A percentile compares a stretch with the other conserved stretches of the same genome.
Conservation (phyloP, 768 basidiomycete species). For the Grammothele lineata region DNA sequence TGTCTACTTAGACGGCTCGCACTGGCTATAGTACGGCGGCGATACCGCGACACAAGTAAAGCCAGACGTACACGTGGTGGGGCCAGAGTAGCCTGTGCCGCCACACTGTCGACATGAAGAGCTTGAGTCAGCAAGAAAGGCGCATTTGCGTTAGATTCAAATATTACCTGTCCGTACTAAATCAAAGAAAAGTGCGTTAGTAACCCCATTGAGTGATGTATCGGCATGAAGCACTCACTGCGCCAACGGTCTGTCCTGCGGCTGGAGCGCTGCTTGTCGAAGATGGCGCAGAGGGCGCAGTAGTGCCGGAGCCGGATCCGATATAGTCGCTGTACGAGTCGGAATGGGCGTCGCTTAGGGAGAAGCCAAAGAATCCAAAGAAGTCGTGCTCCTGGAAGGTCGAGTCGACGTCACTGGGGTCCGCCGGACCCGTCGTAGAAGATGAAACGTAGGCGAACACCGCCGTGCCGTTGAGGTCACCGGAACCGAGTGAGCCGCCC, state of each 20-base stretch:
- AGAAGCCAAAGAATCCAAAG: conserved; percentile 26
- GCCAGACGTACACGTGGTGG: conserved; percentile 18
- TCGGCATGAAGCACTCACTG: neutral
- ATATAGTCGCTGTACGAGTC: conserved; percentile 19
- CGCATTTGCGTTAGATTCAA: neutral
- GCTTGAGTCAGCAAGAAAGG: neutral
- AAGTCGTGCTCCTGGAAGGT: conserved; percentile 26
- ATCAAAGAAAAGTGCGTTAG: neutral
- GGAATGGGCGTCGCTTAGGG: conserved; percentile 21
- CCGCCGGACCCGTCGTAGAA: conserved; percentile 18
- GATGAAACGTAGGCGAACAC: conserved; percentile 25
- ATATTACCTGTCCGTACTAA: conserved; percentile 21
- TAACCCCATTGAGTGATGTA: neutral
- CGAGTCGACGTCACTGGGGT: conserved; percentile 25
- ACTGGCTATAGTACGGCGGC: conserved; percentile 26
- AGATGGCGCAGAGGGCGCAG: conserved; percentile 3
- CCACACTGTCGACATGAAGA: conserved; percentile 12
- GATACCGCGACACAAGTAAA: conserved; percentile 21
- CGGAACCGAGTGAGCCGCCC: conserved; percentile 24
- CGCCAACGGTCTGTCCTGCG: conserved; percentile 18
- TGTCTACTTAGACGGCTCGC: conserved; percentile 9
- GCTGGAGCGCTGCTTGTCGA: conserved; percentile 8
- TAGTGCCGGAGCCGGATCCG: conserved; percentile 7
- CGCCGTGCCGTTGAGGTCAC: conserved; percentile 20
- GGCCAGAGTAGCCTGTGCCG: conserved; percentile 19